Conservation (phyloP, 2,329 filamentous ascomycete species). For the Aspergillus neoniger region DNA sequence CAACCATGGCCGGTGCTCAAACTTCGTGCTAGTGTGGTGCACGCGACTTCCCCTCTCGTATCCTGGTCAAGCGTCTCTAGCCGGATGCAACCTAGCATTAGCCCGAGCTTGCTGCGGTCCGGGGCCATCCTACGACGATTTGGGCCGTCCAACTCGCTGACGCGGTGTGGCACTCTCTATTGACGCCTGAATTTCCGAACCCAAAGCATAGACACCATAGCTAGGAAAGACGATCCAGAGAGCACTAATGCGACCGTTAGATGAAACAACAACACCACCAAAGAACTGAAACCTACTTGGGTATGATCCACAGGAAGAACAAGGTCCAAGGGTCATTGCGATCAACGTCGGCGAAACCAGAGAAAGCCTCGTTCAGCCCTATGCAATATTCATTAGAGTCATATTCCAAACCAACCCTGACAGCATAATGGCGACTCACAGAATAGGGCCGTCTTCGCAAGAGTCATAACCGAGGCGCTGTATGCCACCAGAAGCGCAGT, state of each 20-base stretch:
- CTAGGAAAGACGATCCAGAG: slow-evolving; percentile 65
- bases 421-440: slow-evolving; percentile 49
- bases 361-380: slow-evolving; percentile 63
- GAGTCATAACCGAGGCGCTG: slow-evolving; percentile 61
- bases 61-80: not conserved
- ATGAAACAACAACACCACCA: not conserved
- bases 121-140: slow-evolving; percentile 25
- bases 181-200: slow-evolving; percentile 62
- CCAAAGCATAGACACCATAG: slow-evolving; percentile 64
- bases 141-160: slow-evolving; percentile 29
- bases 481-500: slow-evolving; percentile 62
- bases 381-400: not conserved
- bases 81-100: not conserved
- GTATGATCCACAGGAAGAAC: slow-evolving; percentile 63
- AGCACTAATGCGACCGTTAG: slow-evolving; percentile 48
- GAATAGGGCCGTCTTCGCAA: slow-evolving; percentile 69
- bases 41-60: not conserved
- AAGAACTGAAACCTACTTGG: slow-evolving; percentile 56
- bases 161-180: slow-evolving; percentile 46
- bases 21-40: not conserved
- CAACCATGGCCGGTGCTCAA: not conserved
- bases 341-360: slow-evolving; percentile 61
- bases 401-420: not conserved
- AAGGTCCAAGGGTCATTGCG: slow-evolving; percentile 60
- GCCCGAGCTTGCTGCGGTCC: not conserved